Conservation (phyloP, 306 rosid species). For the Cucumis hystrix region DNA sequence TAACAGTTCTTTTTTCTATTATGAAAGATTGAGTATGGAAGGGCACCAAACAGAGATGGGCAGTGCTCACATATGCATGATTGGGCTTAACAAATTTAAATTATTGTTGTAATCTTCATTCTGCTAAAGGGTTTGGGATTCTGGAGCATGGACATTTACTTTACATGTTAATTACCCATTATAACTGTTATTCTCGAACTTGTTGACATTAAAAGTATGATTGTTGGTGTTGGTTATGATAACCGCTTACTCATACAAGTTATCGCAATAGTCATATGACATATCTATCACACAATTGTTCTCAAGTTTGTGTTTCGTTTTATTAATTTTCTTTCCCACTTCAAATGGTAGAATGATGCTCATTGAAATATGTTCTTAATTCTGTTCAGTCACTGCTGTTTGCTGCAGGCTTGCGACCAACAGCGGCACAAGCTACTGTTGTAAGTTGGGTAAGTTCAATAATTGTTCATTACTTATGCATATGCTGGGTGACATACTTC, state of each 20-base stretch:
- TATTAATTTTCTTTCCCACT: not conserved
- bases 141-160: not conserved
- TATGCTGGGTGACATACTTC: not conserved
- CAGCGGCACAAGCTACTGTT: constrained; percentile 93
- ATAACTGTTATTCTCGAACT: not conserved
- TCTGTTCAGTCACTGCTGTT: constrained; percentile 86
- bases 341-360: constrained; percentile 10
- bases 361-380: constrained; percentile 35
- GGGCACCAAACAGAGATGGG: not conserved
- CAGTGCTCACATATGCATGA: not conserved
- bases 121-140: not conserved
- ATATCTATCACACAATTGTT: not conserved
- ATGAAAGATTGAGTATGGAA: not conserved
- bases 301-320: not conserved
- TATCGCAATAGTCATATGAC: not conserved
- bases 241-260: not conserved
- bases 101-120: not conserved
- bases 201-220: not conserved
- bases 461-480: not conserved
- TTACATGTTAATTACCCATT: not conserved
- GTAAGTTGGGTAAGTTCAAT: constrained; percentile 86
- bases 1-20: not conserved
- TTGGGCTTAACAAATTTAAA: not conserved
- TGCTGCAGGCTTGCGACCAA: constrained; percentile 99
- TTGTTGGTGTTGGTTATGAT: not conserved